A percentile compares a stretch with the other conserved stretches of the same genome.
phyloP scores from a whole-genome alignment of 345 rosid species.

The Hypericum androsaemum region DNA sequence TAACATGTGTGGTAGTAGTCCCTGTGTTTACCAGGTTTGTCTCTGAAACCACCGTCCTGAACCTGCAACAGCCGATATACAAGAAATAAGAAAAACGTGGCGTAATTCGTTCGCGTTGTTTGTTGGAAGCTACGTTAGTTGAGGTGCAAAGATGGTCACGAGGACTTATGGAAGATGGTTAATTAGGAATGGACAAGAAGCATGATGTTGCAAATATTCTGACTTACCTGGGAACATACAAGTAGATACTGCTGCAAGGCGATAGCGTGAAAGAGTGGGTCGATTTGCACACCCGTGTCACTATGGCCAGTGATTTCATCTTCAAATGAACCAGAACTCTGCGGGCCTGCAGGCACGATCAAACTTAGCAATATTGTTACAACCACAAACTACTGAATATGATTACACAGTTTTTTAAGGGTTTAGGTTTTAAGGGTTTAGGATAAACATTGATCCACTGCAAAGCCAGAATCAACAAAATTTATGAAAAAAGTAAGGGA shows the following conservation, averaged over 20 bases:
- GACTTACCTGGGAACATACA: constrained; percentile 67
- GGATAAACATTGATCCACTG: too few species aligned
- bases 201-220: too few species aligned
- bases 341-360: constrained; percentile 17
- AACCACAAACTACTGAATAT: too few species aligned
- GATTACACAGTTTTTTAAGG: too few species aligned
- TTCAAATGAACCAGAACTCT: constrained; percentile 15
- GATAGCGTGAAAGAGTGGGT: constrained; percentile 57
- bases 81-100: neutral
- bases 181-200: too few species aligned
- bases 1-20: constrained; percentile 94
- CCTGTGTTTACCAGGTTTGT: constrained; percentile 65
- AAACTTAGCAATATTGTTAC: neutral
- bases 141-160: too few species aligned
- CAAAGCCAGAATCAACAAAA: neutral
- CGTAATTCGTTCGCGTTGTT: too few species aligned
- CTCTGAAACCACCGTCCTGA: constrained; percentile 69
- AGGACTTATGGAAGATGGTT: too few species aligned
- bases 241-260: constrained; percentile 80
- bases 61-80: constrained; percentile 28
- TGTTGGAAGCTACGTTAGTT: too few species aligned
- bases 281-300: constrained; percentile 16
- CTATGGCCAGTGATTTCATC: constrained; percentile 14
- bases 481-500: neutral
- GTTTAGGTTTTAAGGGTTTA: too few species aligned